Conservation (phyloP, 2,329 filamentous ascomycete genomes). For the Didymella lethalis region DNA sequence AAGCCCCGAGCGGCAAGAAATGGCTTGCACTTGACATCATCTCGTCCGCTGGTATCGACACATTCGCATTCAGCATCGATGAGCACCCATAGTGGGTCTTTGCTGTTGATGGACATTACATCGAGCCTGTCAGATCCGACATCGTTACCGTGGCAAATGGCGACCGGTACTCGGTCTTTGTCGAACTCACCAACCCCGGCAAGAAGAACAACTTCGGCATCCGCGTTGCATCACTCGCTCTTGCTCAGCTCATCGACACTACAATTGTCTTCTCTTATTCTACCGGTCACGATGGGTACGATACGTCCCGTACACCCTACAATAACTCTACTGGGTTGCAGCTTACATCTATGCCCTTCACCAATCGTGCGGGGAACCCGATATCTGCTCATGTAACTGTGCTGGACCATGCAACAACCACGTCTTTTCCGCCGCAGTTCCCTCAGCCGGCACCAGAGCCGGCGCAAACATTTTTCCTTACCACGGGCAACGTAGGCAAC, state of each 20-base stretch:
- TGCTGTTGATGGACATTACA: conserved; percentile 63
- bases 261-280: conserved; percentile 56
- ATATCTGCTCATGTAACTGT: conserved; percentile 47
- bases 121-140: conserved; percentile 61
- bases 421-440: conserved; percentile 57
- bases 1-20: conserved; percentile 45
- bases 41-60: conserved; percentile 59
- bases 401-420: conserved; percentile 55
- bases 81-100: conserved; percentile 63
- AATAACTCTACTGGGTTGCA: conserved; percentile 4
- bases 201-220: conserved; percentile 60
- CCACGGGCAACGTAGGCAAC: conserved; percentile 44
- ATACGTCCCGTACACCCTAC: conserved; percentile 17
- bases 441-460: conserved; percentile 53
- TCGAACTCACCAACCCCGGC: conserved; percentile 55
- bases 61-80: conserved; percentile 60
- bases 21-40: conserved; percentile 67
- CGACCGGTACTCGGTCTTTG: conserved; percentile 62
- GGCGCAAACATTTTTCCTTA: conserved; percentile 57
- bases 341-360: conserved; percentile 50
- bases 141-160: conserved; percentile 60
- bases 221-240: conserved; percentile 59
- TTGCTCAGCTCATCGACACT: conserved; percentile 64
- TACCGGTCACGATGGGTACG: conserved; percentile 38
- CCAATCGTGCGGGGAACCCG: conserved; percentile 60